Percentiles rank a stretch among this genome's conserved stretches.
Conservation (phyloP, 148 eudicot species). For the Vaccinium darrowii region DNA sequence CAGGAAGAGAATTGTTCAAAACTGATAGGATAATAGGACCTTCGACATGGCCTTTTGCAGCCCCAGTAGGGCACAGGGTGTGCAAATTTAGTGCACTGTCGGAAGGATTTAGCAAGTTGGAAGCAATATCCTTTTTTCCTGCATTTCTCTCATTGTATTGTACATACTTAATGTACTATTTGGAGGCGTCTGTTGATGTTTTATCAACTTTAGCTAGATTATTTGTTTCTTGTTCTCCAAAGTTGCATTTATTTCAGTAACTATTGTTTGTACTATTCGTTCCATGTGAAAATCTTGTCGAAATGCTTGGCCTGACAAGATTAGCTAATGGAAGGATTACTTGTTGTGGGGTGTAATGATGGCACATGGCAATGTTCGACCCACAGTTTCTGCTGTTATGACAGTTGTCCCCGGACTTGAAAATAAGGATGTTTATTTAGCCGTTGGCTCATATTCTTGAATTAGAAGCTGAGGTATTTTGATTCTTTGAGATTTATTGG, state of each 20-base stretch:
- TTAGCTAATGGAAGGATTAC: background rate
- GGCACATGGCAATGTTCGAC: conserved; percentile 92
- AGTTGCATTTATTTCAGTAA: background rate
- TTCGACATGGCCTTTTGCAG: too few species aligned
- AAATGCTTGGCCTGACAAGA: conserved; percentile 1
- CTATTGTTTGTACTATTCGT: background rate
- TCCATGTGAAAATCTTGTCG: background rate
- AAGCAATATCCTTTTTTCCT: too few species aligned
- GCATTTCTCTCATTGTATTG: too few species aligned
- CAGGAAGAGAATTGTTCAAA: too few species aligned
- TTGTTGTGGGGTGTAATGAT: conserved; percentile 85
- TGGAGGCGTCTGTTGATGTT: background rate
- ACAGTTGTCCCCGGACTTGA: conserved; percentile 74
- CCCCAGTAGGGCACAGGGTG: too few species aligned
- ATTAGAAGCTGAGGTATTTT: conserved; percentile 80
- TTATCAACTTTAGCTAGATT: background rate
- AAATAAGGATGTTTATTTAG: conserved; percentile 76
- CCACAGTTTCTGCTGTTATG: conserved; percentile 89
- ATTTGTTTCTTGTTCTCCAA: background rate
- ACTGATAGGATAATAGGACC: too few species aligned
- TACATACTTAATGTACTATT: background rate
- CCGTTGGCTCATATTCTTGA: conserved; percentile 96
- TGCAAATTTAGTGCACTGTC: too few species aligned
- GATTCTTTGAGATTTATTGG: background rate
- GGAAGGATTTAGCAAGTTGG: too few species aligned